phyloP scores from a whole-genome alignment of 2,329 filamentous ascomycete species.

The Fusarium circinatum region DNA sequence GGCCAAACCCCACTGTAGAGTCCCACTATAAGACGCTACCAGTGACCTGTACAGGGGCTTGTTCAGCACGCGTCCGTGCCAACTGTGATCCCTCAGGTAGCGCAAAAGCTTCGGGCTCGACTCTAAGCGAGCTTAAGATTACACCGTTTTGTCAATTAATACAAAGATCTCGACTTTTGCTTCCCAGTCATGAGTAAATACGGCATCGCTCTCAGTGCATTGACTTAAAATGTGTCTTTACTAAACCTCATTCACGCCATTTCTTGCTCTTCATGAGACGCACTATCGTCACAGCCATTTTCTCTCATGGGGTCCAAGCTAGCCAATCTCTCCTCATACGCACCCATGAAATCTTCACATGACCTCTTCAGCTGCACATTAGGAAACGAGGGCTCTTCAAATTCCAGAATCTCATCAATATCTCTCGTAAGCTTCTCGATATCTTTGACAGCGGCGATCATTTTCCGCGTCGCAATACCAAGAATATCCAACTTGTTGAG shows the following conservation, averaged over 20 bases:
- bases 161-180: rapidly evolving
- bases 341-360: neutral
- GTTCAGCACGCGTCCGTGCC: no score
- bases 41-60: neutral
- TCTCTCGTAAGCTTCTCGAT: neutral
- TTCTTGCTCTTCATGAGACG: no score
- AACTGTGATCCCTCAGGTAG: neutral
- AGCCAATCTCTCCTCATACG: neutral
- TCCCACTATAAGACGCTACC: no score
- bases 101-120: rapidly evolving
- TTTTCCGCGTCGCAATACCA: neutral
- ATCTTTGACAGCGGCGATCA: neutral
- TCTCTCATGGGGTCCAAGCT: neutral
- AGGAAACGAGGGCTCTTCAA: neutral
- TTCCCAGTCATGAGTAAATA: no score
- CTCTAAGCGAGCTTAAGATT: neutral
- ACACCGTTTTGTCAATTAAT: no score
- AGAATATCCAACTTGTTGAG: neutral
- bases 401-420: neutral
- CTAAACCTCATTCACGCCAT: neutral
- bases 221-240: neutral
- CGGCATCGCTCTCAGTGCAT: neutral
- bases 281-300: rapidly evolving
- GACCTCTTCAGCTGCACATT: neutral
- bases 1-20: neutral